Percentiles rank a stretch among this genome's conserved stretches.
These are phyloP conservation scores for Lasiodiplodia theobromae DNA, from an alignment of 2,329 filamentous ascomycete species.

Conservation along the genomic window DNA sequence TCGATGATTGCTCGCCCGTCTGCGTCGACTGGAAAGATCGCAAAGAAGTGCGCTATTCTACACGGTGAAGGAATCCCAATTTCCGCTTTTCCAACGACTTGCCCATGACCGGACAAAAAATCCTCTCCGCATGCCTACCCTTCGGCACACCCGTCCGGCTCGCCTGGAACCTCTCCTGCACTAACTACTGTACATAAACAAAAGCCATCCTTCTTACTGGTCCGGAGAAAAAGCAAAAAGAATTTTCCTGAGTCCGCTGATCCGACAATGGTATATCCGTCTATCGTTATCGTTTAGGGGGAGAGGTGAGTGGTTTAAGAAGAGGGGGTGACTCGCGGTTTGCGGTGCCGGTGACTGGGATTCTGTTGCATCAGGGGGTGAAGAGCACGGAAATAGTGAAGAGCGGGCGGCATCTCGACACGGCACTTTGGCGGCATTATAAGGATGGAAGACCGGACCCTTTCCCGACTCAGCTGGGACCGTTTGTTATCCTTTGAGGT, in stretches of 20 bases:
- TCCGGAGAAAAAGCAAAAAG: neutral
- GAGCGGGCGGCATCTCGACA: conserved; percentile 6
- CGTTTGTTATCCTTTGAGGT: conserved; percentile 22
- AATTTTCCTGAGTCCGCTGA: neutral
- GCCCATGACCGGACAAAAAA: neutral
- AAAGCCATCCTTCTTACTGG: conserved; percentile 18
- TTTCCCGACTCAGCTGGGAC: conserved; percentile 18
- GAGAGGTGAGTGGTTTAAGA: conserved; percentile 3
- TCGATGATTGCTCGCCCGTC: neutral
- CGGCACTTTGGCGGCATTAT: conserved; percentile 14
- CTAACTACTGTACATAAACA: conserved; percentile 24
- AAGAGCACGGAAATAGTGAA: conserved; percentile 13
- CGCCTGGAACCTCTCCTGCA: neutral
- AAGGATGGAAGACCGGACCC: neutral
- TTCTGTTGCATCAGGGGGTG: neutral
- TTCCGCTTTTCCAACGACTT: conserved; percentile 12
- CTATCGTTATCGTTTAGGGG: conserved; percentile 19
- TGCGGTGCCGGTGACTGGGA: neutral
- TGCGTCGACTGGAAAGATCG: neutral
- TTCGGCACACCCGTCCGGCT: neutral
- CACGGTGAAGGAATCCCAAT: conserved; percentile 10
- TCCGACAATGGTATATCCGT: conserved; percentile 27
- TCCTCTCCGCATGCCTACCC: neutral
- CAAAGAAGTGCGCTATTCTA: conserved; percentile 16
- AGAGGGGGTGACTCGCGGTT: neutral